A percentile compares a stretch with the other conserved stretches of the same genome.
Conservation (phyloP, 495 filamentous ascomycete species). For the Trichoderma parareesei region DNA sequence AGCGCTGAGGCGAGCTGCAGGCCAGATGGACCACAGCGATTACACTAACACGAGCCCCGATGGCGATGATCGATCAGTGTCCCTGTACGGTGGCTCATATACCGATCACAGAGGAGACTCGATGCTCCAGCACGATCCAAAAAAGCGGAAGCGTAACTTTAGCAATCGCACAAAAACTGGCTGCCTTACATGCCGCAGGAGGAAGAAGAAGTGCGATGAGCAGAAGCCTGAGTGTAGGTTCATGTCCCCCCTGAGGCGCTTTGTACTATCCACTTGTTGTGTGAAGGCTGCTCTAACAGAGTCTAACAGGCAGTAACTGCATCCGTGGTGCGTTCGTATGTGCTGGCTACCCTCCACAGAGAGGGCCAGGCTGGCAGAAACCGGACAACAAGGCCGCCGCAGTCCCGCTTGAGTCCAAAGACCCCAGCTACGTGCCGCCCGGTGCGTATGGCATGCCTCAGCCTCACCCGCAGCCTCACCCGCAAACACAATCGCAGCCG, state of each 20-base stretch:
- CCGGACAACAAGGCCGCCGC: slow-evolving; percentile 52
- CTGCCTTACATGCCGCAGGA: slow-evolving; percentile 85
- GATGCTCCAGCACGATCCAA: slow-evolving; percentile 59
- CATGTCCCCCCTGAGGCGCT: slow-evolving; percentile 1
- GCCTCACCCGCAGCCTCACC: slow-evolving; percentile 19
- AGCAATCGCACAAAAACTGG: slow-evolving; percentile 97
- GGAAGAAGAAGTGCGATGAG: slow-evolving; percentile 99
- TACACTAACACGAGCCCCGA: slow-evolving; percentile 42
- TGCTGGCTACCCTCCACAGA: slow-evolving; percentile 74
- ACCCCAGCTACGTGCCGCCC: slow-evolving; percentile 52
- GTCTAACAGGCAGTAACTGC: slow-evolving; percentile 76
- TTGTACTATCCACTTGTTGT: background rate
- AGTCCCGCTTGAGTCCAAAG: slow-evolving; percentile 80
- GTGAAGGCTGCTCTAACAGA: background rate
- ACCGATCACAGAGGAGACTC: slow-evolving; percentile 41
- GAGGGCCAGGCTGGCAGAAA: slow-evolving; percentile 58
- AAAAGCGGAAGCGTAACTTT: slow-evolving; percentile 79
- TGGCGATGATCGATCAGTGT: slow-evolving; percentile 34
- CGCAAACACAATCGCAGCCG: slow-evolving; percentile 6
- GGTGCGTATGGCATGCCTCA: slow-evolving; percentile 50
- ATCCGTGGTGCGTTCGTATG: slow-evolving; percentile 85
- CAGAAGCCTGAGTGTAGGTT: slow-evolving; percentile 81
- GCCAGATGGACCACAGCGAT: slow-evolving; percentile 32
- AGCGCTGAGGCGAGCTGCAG: slow-evolving; percentile 28
- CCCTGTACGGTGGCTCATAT: slow-evolving; percentile 35